phyloP scores from a whole-genome alignment of 164 flowering plant species.

The Vitis cinerea region DNA sequence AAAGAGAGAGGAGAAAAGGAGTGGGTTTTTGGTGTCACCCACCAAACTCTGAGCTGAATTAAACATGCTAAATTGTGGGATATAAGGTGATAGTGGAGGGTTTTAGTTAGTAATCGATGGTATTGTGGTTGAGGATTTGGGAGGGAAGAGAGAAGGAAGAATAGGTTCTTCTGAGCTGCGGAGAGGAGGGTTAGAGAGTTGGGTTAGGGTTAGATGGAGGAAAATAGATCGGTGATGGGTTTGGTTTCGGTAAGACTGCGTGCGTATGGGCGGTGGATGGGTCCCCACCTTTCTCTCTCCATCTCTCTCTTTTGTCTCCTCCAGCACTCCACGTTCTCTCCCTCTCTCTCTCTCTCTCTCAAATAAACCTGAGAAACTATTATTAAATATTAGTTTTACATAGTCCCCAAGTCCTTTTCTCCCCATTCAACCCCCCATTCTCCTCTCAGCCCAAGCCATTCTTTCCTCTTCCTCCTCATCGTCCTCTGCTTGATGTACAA shows the following conservation, averaged over 20 bases:
- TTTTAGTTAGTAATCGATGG: neutral
- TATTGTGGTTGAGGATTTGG: conserved; percentile 13
- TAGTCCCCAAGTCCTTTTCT: neutral
- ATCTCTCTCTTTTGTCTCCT: neutral
- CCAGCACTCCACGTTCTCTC: conserved; percentile 13
- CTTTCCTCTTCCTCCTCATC: neutral
- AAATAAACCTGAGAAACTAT: neutral
- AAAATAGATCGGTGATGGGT: conserved; percentile 20
- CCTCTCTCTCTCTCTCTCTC: neutral
- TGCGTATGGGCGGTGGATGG: conserved; percentile 42
- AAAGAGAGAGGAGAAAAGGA: conserved; percentile 3
- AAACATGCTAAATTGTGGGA: neutral
- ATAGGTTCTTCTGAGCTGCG: neutral
- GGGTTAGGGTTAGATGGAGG: conserved; percentile 31
- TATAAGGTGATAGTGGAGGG: too few relatives aligned
- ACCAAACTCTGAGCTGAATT: conserved; percentile 24
- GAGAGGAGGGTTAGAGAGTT: conserved; percentile 5
- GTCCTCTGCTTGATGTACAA: too few relatives aligned
- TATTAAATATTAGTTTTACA: neutral
- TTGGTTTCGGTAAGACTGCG: conserved; percentile 24
- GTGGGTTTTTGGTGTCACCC: conserved; percentile 18
- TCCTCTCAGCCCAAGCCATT: neutral
- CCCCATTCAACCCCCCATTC: neutral
- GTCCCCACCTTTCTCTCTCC: conserved; percentile 29
- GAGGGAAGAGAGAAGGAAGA: conserved; percentile 1